These are phyloP conservation scores for Suillus spraguei DNA, from an alignment of 768 basidiomycete genomes.

Conservation along the genomic window DNA sequence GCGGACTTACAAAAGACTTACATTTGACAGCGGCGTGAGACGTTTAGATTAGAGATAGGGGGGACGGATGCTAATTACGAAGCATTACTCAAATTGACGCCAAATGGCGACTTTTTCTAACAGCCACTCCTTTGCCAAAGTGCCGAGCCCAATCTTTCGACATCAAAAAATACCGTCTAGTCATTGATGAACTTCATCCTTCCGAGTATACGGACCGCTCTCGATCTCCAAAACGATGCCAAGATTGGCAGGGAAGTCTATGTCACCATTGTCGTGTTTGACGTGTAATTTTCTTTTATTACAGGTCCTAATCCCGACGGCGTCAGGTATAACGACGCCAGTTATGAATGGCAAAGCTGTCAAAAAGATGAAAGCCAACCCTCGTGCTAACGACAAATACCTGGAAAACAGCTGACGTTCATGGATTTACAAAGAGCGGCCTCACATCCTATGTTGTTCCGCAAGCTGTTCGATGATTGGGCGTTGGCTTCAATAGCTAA, in stretches of 20 bases:
- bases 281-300: slow-evolving; percentile 9
- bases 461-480: slow-evolving; percentile 79
- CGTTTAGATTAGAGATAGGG: too few species aligned
- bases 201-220: slow-evolving; percentile 88
- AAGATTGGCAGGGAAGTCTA: slow-evolving; percentile 73
- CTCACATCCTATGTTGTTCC: slow-evolving; percentile 95
- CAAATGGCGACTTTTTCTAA: slow-evolving; percentile 89
- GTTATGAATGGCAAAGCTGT: slow-evolving; percentile 26
- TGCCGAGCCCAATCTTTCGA: slow-evolving; percentile 51
- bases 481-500: slow-evolving; percentile 74
- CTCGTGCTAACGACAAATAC: slow-evolving; percentile 67
- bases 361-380: slow-evolving; percentile 35
- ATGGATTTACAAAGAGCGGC: slow-evolving; percentile 98
- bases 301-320: slow-evolving; percentile 57
- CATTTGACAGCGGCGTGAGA: too few species aligned
- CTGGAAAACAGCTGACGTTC: slow-evolving; percentile 91
- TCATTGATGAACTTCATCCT: slow-evolving; percentile 98
- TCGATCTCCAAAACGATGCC: slow-evolving; percentile 96
- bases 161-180: slow-evolving; percentile 41
- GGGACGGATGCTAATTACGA: too few species aligned
- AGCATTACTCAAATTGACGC: slow-evolving; percentile 83
- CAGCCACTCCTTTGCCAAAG: slow-evolving; percentile 93
- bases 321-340: slow-evolving; percentile 36
- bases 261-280: not conserved
- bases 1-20: too few species aligned